phyloP scores from a whole-genome alignment of 208 protist genomes.

The Acanthamoeba castellanii region DNA sequence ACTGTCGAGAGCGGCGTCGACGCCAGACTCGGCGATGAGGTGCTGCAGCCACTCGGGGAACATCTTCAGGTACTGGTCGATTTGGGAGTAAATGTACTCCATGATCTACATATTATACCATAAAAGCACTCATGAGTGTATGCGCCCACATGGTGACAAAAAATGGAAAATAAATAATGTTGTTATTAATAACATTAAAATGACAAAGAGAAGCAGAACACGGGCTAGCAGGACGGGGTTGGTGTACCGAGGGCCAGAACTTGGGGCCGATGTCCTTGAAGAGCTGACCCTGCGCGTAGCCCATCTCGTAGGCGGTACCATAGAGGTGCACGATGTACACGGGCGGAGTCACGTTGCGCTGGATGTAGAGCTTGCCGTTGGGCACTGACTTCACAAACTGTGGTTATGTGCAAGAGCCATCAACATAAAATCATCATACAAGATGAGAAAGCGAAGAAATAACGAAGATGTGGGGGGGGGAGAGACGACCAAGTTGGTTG shows the following conservation, averaged over 20 bases:
- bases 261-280: constrained; percentile 67
- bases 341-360: constrained; percentile 14
- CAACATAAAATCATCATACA: too few species aligned
- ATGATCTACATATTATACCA: not conserved
- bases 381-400: constrained; percentile 64
- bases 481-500: not conserved
- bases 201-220: not conserved
- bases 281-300: constrained; percentile 75
- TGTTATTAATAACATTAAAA: too few species aligned
- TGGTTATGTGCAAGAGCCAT: not conserved
- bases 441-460: too few species aligned
- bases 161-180: too few species aligned
- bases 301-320: constrained; percentile 76
- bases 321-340: constrained; percentile 79
- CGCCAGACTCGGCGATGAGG: constrained; percentile 50
- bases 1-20: constrained; percentile 81
- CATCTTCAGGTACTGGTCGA: not conserved
- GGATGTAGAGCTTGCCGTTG: constrained; percentile 80
- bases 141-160: not conserved
- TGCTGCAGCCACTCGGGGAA: constrained; percentile 3
- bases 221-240: not conserved
- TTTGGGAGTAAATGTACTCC: constrained; percentile 52
- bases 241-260: constrained; percentile 41
- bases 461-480: too few species aligned
- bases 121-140: not conserved